Percentiles rank a stretch among this genome's conserved stretches.
phyloP scores from a whole-genome alignment of 2,329 filamentous ascomycete genomes.

The Fusarium tupiense region DNA sequence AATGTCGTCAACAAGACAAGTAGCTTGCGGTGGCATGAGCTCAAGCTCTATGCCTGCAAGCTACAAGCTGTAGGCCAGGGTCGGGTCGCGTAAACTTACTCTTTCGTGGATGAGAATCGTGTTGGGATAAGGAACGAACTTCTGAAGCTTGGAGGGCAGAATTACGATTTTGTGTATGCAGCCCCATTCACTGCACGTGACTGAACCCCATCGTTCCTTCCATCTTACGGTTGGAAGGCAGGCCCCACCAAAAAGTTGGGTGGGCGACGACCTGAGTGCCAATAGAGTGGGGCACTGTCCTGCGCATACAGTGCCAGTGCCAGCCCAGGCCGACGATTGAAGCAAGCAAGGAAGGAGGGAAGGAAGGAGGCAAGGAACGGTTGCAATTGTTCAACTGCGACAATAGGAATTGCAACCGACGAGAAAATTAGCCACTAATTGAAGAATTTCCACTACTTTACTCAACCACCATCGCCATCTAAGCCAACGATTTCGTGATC shows the following conservation, averaged over 20 bases:
- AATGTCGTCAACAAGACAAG: background rate
- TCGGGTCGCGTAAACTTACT: constrained; percentile 44
- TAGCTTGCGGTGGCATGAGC: constrained; percentile 17
- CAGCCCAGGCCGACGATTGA: background rate
- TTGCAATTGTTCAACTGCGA: constrained; percentile 3
- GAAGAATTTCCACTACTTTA: background rate
- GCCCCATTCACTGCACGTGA: constrained; percentile 37
- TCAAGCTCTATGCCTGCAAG: constrained; percentile 20
- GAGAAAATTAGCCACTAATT: background rate
- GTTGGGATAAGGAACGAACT: constrained; percentile 55
- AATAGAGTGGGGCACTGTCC: background rate
- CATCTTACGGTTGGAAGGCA: background rate
- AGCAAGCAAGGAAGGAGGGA: background rate
- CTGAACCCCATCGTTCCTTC: background rate
- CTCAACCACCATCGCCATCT: background rate
- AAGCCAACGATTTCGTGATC: background rate
- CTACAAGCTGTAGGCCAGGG: constrained; percentile 10
- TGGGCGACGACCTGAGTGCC: constrained; percentile 1
- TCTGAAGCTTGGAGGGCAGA: constrained; percentile 40
- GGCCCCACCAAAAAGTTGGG: background rate
- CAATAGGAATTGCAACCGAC: constrained; percentile 2
- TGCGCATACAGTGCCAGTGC: background rate
- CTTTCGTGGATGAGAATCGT: constrained; percentile 59
- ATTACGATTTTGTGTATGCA: constrained; percentile 46
- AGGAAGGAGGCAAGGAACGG: constrained; percentile 13